Conservation (phyloP, 306 rosid species). For the Prinsepia uniflora region DNA sequence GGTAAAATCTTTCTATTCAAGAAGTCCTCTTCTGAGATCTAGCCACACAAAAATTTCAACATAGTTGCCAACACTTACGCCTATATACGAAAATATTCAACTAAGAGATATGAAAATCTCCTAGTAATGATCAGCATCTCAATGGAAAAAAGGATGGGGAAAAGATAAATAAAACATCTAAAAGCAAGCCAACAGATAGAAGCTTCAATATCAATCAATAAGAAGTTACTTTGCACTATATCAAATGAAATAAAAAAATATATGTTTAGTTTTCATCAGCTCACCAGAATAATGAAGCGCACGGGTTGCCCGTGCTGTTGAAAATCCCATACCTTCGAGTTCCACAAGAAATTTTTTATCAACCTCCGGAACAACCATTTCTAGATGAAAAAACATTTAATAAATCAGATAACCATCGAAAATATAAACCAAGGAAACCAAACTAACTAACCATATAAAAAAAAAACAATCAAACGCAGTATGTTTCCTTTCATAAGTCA, state of each 20-base stretch:
- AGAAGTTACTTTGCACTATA: too few relatives aligned
- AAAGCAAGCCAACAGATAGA: not conserved
- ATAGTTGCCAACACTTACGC: not conserved
- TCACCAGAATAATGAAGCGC: conserved; percentile 74
- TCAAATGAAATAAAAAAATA: too few relatives aligned
- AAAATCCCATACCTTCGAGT: conserved; percentile 88
- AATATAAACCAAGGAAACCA: not conserved
- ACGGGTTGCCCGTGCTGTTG: conserved; percentile 69
- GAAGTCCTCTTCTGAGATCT: not conserved
- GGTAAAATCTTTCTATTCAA: not conserved
- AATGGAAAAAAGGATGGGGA: not conserved
- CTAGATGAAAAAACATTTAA: conserved; percentile 40
- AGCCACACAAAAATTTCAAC: not conserved
- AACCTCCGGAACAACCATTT: conserved; percentile 90
- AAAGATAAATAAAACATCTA: conserved; percentile 2
- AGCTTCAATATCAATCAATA: not conserved
- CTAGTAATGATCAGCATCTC: not conserved
- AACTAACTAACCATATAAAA: not conserved
- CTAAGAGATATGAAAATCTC: not conserved
- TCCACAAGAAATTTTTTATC: conserved; percentile 80
- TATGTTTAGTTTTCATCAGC: not conserved
- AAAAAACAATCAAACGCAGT: not conserved
- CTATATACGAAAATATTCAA: not conserved
- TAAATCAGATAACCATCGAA: conserved; percentile 9
- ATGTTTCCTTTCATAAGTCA: not conserved